Conservation (phyloP, 2,329 filamentous ascomycete genomes). For the Trichophyton rubrum region DNA sequence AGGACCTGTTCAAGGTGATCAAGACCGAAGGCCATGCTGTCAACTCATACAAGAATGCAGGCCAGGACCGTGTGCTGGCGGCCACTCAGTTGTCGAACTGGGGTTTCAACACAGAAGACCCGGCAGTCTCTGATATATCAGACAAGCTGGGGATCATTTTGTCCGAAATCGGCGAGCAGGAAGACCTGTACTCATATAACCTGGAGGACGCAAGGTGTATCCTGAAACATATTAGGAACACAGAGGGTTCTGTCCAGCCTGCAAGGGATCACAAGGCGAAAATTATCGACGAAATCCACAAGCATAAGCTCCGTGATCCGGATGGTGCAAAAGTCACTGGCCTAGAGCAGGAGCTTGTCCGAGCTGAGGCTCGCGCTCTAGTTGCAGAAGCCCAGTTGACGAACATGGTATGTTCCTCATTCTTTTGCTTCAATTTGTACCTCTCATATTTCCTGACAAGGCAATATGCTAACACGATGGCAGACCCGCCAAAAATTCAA, state of each 20-base stretch:
- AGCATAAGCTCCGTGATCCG: slow-evolving; percentile 84
- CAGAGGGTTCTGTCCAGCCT: slow-evolving; percentile 88
- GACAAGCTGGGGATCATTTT: slow-evolving; percentile 93
- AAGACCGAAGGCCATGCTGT: slow-evolving; percentile 90
- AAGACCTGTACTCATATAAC: slow-evolving; percentile 74
- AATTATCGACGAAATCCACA: slow-evolving; percentile 83
- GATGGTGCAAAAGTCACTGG: slow-evolving; percentile 67
- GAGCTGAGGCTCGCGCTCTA: slow-evolving; percentile 88
- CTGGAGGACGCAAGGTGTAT: slow-evolving; percentile 72
- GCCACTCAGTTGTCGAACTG: slow-evolving; percentile 89
- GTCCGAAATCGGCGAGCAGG: slow-evolving; percentile 85
- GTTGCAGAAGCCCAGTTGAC: slow-evolving; percentile 94
- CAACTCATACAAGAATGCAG: slow-evolving; percentile 68
- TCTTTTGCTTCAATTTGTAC: not conserved
- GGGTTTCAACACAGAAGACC: slow-evolving; percentile 85
- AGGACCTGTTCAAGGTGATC: slow-evolving; percentile 80
- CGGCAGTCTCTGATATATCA: slow-evolving; percentile 74
- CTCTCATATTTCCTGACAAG: too few relatives aligned
- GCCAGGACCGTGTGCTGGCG: slow-evolving; percentile 70
- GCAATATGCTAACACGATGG: slow-evolving; percentile 8
- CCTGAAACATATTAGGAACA: slow-evolving; percentile 89
- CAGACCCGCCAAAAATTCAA: slow-evolving; percentile 93
- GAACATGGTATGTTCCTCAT: slow-evolving; percentile 58
- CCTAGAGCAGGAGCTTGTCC: slow-evolving; percentile 89
- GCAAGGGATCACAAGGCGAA: slow-evolving; percentile 76